Evolutionary conservation across 2,329 filamentous ascomycete genomes (phyloP).

Genomic region (Clarireedia sp.): DNA sequence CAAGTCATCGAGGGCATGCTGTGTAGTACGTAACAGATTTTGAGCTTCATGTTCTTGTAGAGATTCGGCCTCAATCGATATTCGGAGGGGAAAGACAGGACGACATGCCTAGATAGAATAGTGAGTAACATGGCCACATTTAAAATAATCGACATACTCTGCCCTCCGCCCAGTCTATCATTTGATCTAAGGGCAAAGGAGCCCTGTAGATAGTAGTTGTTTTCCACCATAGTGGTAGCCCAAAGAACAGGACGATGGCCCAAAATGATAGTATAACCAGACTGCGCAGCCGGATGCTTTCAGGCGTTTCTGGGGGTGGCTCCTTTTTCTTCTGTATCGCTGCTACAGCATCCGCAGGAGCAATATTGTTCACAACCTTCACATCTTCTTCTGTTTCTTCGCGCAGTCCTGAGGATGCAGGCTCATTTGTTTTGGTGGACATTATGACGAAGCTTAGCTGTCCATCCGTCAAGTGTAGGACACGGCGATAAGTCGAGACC

Average conservation of each 20-base stretch:
- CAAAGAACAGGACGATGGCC: slow-evolving; percentile 73
- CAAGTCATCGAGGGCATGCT: slow-evolving; percentile 77
- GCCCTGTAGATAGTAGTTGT: slow-evolving; percentile 91
- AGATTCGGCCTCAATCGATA: slow-evolving; percentile 64
- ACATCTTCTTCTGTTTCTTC: not conserved
- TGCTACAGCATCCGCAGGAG: slow-evolving; percentile 22
- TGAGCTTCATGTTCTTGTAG: slow-evolving; percentile 61
- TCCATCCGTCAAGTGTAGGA: not conserved
- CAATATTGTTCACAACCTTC: slow-evolving; percentile 8
- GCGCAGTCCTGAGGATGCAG: slow-evolving; percentile 9
- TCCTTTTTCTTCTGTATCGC: slow-evolving; percentile 25
- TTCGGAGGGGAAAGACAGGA: slow-evolving; percentile 78
- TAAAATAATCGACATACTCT: slow-evolving; percentile 49
- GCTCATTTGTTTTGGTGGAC: slow-evolving; percentile 16
- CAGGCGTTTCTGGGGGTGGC: slow-evolving; percentile 68
- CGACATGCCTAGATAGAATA: slow-evolving; percentile 60
- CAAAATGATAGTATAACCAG: slow-evolving; percentile 83
- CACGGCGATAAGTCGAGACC: not conserved
- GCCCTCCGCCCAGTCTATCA: slow-evolving; percentile 88
- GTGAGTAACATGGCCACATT: not conserved
- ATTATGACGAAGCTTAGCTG: slow-evolving; percentile 10
- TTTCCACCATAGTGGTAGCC: slow-evolving; percentile 90
- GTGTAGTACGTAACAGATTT: slow-evolving; percentile 69
- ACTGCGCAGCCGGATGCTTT: slow-evolving; percentile 61
- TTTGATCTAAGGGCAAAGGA: slow-evolving; percentile 70